Evolutionary conservation across 306 rosid genomes (phyloP), one percentile per base, ranked within the genome.

Genomic region (Abrus pulchellus): DNA sequence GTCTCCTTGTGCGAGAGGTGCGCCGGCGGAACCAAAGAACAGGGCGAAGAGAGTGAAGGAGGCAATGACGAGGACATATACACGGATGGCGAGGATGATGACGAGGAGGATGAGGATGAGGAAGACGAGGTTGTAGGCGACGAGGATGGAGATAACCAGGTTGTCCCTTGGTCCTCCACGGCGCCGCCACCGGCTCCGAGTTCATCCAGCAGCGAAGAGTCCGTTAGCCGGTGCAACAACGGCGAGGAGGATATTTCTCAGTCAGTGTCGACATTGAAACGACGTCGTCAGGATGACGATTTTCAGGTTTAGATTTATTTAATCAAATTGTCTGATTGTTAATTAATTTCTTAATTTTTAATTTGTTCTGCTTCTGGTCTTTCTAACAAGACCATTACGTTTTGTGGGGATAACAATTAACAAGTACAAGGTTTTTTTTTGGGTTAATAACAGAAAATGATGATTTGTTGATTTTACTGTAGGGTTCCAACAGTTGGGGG

Each of bases 71-170:
- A 80, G 2, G 86, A 85, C 1, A 28, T 75, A n/a, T 85, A 84
- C 5, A 62, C 86, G 0, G 83, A 80, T 2, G 83, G 80, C 1
- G 88, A 87, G 0, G 78, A 65, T 0, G 62, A 62, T 0, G 79
- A 64, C 0, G 77, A 68, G 0, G 87, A 75, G 0, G 86, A 20
- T 0, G 84, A 28, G 0, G 81, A 73, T 0, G 86, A 72, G 2
- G 88, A 65, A 1, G 75, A 60, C 28, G 91, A 72, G 1, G 49
- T 9, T 3, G 83, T 28, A 3, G 83, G 69, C 8, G 90, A 76
- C 0, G 93, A 81, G 36, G 87, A 80, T n/a, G 91, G 80, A 0
- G 96, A 91, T 61, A 87, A 84, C 59, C 96, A 93, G 81, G 88
- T 91, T 8, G 89, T 89, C 1, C 90, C 97, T 36, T 88, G 81